Base-by-base conservation (phyloP, 768 basidiomycete genomes). In the Infundibulicybe gibba region DNA sequence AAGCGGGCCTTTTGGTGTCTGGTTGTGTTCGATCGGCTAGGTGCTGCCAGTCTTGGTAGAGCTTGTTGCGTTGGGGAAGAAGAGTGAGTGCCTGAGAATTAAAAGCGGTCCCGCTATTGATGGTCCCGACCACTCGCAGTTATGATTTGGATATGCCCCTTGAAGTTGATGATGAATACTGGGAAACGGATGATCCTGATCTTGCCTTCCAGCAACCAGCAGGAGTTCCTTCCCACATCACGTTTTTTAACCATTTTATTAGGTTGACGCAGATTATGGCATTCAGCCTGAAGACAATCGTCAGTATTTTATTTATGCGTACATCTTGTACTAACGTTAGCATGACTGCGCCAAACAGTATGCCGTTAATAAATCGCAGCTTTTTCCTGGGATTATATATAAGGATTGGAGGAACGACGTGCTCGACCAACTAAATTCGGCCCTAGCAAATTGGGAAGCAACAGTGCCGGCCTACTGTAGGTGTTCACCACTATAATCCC, bases 161-260 rank as follows among this genome's bases (percentile, higher is more conserved):
- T 11, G 89, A 91, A 61, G 84, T 92, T 12, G 89, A 94, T 53
- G 85, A 87, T 54, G 80, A 84, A 51, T 90, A 81, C 58, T 94
- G 89, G 90, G 76, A 81, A 50, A 66, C 64, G 14, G 68, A 63
- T 44, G 74, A 74, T 46, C 70, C 77, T 11, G 61, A 67, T 9
- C 59, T 63, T 20, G 72, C 76, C 21, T 91, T 89, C 64, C 74
- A 76, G 49, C 91, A 92, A 54, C 90, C 89, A 9, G 58, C 66
- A 11, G 76, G 68, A 10, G 71, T 78, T 49, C 81, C 85, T 14
- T 77, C 81, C 19, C 66, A 63, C 41, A 64, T 88, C 32, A 60
- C 83, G 14, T 75, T 70, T 15, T 91, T 91, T 62, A 82, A 79
- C 56, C 76, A 77, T 32, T 70, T 76, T 41, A 71, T 90, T 51